A percentile compares a stretch with the other conserved stretches of the same genome.
phyloP scores from a whole-genome alignment of 805 yeast species.

The Jamesozyma spencerorum region DNA sequence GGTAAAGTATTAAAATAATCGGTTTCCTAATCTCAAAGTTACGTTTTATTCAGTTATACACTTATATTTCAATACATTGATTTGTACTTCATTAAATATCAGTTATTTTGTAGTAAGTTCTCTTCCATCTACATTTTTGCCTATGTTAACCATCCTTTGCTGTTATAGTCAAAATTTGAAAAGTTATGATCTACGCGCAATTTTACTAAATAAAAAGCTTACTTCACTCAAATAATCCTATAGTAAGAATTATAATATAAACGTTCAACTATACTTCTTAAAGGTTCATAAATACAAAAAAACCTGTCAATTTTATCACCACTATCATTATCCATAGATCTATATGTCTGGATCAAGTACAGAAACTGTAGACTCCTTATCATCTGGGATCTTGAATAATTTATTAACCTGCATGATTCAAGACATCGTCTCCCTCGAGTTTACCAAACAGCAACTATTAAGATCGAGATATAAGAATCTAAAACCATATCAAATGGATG shows the following conservation, averaged over 20 bases:
- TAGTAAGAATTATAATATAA: too few relatives aligned
- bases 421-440: slow-evolving; percentile 25
- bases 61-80: neutral
- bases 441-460: slow-evolving; percentile 17
- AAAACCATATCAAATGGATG: slow-evolving; percentile 21
- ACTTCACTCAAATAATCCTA: too few relatives aligned
- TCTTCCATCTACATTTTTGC: too few relatives aligned
- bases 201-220: too few relatives aligned
- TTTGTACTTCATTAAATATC: too few relatives aligned
- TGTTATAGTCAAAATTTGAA: too few relatives aligned
- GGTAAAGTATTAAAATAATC: slow-evolving; percentile 91
- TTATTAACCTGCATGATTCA: slow-evolving; percentile 25
- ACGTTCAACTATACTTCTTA: too few relatives aligned
- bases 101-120: too few relatives aligned
- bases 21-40: neutral
- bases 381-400: slow-evolving; percentile 19
- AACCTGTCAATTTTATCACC: too few relatives aligned
- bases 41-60: neutral
- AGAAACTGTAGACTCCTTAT: slow-evolving; percentile 17
- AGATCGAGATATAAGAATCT: slow-evolving; percentile 18
- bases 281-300: too few relatives aligned
- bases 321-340: neutral
- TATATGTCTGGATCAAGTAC: slow-evolving; percentile 6
- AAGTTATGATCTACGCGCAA: too few relatives aligned
- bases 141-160: too few relatives aligned